Conservation (phyloP, 352 stramenopile genomes). For the Hyaloperonospora arabidopsidis region DNA sequence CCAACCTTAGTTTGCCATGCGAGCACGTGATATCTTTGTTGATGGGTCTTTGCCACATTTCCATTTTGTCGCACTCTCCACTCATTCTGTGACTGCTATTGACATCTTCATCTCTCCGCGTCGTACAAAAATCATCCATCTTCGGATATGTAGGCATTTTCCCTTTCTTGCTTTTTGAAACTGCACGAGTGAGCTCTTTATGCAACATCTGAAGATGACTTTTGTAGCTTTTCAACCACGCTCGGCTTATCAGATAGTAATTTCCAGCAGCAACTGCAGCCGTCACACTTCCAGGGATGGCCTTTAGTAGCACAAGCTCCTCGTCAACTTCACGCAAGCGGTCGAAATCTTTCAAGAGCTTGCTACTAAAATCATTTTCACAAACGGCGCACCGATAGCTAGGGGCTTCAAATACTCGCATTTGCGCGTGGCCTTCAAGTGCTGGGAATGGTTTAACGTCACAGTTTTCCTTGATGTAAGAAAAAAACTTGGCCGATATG, state of each 20-base stretch:
- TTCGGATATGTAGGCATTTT: conserved; percentile 14
- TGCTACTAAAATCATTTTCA: conserved; percentile 41
- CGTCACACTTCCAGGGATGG: conserved; percentile 15
- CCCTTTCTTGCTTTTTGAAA: conserved; percentile 25
- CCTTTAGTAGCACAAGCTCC: conserved; percentile 51
- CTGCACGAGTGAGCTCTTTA: conserved; percentile 33
- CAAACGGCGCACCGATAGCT: conserved; percentile 45
- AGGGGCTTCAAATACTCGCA: conserved; percentile 35
- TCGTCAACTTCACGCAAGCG: conserved; percentile 39
- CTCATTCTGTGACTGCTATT: conserved; percentile 6
- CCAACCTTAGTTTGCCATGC: conserved; percentile 54
- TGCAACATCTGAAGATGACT: conserved; percentile 38
- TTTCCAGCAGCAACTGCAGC: conserved; percentile 21
- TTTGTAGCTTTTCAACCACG: conserved; percentile 74
- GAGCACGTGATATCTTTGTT: conserved; percentile 73
- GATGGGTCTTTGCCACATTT: conserved; percentile 34
- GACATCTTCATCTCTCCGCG: conserved; percentile 2
- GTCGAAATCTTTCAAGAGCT: conserved; percentile 45
- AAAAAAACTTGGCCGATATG: conserved; percentile 43
- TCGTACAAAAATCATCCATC: conserved; percentile 11
- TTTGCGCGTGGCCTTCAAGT: neutral
- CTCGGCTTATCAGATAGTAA: conserved; percentile 54
- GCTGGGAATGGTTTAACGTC: conserved; percentile 1
- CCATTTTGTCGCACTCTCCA: conserved; percentile 10
- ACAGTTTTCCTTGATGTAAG: conserved; percentile 38